Conservation (phyloP, 805 yeast genomes). For the Yarrowia osloensis region DNA sequence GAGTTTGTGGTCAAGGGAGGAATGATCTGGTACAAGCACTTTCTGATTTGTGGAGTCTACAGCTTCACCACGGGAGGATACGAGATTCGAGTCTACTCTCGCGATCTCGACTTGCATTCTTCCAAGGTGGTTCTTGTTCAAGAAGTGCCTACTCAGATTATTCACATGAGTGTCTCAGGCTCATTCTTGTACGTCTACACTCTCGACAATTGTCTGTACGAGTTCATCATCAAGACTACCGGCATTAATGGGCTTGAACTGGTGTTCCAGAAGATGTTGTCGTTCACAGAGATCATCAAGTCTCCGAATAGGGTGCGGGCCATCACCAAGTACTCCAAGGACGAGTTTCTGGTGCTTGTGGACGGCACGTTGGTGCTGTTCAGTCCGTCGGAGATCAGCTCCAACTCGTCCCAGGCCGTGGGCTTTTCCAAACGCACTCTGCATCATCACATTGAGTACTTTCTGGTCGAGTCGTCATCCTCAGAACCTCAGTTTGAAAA, state of each 20-base stretch:
- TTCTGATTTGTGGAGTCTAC: conserved; percentile 43
- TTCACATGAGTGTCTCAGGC: conserved; percentile 40
- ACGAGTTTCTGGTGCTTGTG: conserved; percentile 38
- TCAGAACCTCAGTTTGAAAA: conserved; percentile 34
- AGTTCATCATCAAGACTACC: conserved; percentile 36
- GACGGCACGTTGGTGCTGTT: conserved; percentile 45
- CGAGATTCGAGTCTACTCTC: conserved; percentile 44
- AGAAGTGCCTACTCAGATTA: conserved; percentile 41
- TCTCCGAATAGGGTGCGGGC: conserved; percentile 47
- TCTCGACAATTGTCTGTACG: conserved; percentile 40
- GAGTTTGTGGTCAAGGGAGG: conserved; percentile 45
- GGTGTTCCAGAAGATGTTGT: conserved; percentile 41
- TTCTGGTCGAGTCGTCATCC: conserved; percentile 37
- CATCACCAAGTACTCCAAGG: conserved; percentile 34
- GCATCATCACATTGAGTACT: conserved; percentile 45
- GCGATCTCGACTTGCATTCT: conserved; percentile 42
- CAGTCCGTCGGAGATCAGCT: conserved; percentile 31
- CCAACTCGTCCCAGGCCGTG: not conserved
- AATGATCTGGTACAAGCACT: conserved; percentile 45
- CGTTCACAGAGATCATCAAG: conserved; percentile 43
- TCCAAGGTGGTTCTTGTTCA: conserved; percentile 40
- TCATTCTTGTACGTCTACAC: conserved; percentile 43
- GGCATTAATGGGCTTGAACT: conserved; percentile 35
- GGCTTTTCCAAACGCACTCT: conserved; percentile 38
- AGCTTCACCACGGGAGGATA: conserved; percentile 35